A percentile compares a stretch with the other conserved stretches of the same genome.
Conservation (phyloP, 371 early-diverging fungal genomes). For the Nematocida ironsii region DNA sequence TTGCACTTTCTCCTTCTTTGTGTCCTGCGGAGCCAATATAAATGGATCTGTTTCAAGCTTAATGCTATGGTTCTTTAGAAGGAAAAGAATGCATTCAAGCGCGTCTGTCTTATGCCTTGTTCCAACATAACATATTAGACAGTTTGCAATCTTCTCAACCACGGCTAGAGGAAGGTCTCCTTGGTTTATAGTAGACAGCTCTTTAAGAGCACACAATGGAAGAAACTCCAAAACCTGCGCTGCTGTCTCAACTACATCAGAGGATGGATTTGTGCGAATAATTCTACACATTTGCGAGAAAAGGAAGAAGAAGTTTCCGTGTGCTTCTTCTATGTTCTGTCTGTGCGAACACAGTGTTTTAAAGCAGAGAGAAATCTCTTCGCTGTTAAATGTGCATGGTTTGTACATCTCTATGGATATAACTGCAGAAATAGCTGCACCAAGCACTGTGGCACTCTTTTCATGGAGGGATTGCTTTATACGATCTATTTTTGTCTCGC, state of each 20-base stretch:
- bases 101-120: constrained; percentile 18
- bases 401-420: constrained; percentile 22
- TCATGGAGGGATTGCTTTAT: background rate
- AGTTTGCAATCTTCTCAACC: constrained; percentile 9
- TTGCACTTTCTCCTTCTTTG: constrained; percentile 39
- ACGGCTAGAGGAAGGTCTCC: constrained; percentile 7
- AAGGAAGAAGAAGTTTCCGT: constrained; percentile 28
- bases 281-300: constrained; percentile 39
- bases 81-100: constrained; percentile 28
- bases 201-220: constrained; percentile 34
- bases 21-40: background rate
- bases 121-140: constrained; percentile 22
- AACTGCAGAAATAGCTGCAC: constrained; percentile 23
- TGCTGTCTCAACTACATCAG: constrained; percentile 1
- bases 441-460: constrained; percentile 10
- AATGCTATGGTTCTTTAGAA: constrained; percentile 19
- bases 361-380: constrained; percentile 11
- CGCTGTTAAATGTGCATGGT: constrained; percentile 14
- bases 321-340: constrained; percentile 34
- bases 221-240: constrained; percentile 23
- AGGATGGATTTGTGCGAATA: constrained; percentile 1
- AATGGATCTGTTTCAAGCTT: constrained; percentile 35
- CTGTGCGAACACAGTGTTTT: constrained; percentile 10
- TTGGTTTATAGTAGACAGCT: background rate
- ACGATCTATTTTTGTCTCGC: constrained; percentile 12